Base-by-base conservation (phyloP, 2,329 filamentous ascomycete species). In the Trichoderma harzianum region DNA sequence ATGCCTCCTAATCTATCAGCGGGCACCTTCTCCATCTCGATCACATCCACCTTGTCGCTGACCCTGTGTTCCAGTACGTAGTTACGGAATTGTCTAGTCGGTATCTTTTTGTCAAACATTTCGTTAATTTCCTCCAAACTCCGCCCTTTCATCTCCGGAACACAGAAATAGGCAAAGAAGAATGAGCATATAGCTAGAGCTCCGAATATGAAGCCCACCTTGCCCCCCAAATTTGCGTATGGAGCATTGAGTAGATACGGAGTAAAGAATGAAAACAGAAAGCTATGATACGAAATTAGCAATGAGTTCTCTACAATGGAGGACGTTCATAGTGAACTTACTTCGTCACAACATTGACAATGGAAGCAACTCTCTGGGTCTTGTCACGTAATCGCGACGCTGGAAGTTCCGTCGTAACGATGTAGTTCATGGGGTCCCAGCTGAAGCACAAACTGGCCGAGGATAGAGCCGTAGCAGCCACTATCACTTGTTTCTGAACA, bases 351-450 rank as follows among this genome's bases (percentile, higher is more conserved):
- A 68, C 21, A 30, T 68, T 68, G 21, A 58, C 53, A 21, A 58
- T 58, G 18, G 65, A 68, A 5, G 65, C 53, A 58, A 68, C 65
- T 43, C 65, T 55, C 11, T 68, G 65, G 7, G 65, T 68, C 53
- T 68, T 68, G 12, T 68, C 65, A 16, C 65, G 65, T 10, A 68
- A n/a, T 26, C 65, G 55, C 30, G 65, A 58, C n/a, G 65, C 65
- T 24, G 65, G 65, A 30, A 68, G 65, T 21, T 68, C 65, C 7
- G 65, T 68, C 55, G 65, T 68, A n/a, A 68, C 65, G 7, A 68
- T 68, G 24, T 68, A 68, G 34, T 68, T 68, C 10, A 68, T 12
- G 5, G 65, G 65, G 21, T 68, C 65, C 65, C 65, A 68, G 26
- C 65, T 68, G 36, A 68, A 68, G n/a, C 53, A 58, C 16, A 68